Conservation (phyloP, 768 basidiomycete species). For the Mycena galopus region DNA sequence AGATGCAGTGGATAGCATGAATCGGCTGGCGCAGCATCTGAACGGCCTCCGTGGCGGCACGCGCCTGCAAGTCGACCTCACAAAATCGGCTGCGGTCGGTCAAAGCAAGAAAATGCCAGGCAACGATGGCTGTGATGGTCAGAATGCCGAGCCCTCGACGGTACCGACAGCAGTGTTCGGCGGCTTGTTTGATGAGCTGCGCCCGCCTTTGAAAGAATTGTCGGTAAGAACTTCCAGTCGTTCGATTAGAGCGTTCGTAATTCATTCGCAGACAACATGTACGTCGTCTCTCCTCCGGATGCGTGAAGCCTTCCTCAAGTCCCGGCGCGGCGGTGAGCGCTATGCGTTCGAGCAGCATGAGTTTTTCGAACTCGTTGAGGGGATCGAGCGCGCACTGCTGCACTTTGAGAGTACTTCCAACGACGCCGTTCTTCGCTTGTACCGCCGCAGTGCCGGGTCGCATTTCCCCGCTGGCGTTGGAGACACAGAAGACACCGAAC, state of each 20-base stretch:
- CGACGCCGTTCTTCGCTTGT: slow-evolving; percentile 84
- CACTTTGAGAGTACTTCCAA: slow-evolving; percentile 89
- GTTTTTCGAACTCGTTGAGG: slow-evolving; percentile 74
- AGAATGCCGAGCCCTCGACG: slow-evolving; percentile 51
- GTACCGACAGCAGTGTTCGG: slow-evolving; percentile 80
- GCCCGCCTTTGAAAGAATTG: slow-evolving; percentile 79
- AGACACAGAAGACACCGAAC: slow-evolving; percentile 44
- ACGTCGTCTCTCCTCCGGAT: slow-evolving; percentile 72
- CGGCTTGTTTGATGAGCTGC: slow-evolving; percentile 82
- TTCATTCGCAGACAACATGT: slow-evolving; percentile 65
- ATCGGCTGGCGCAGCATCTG: slow-evolving; percentile 92
- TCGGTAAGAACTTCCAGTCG: slow-evolving; percentile 61
- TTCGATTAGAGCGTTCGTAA: neutral
- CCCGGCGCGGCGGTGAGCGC: slow-evolving; percentile 46
- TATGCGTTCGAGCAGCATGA: slow-evolving; percentile 64
- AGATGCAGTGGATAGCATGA: slow-evolving; percentile 89
- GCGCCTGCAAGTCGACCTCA: slow-evolving; percentile 85
- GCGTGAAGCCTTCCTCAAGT: slow-evolving; percentile 72
- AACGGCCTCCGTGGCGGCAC: slow-evolving; percentile 91
- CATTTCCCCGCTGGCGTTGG: slow-evolving; percentile 23
- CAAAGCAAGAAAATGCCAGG: slow-evolving; percentile 36
- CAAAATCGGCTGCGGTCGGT: slow-evolving; percentile 64
- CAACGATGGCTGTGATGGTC: slow-evolving; percentile 30
- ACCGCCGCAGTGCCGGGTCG: slow-evolving; percentile 63
- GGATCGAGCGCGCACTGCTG: slow-evolving; percentile 75